Conservation (phyloP, 148 eudicot genomes). For the Simmondsia chinensis region DNA sequence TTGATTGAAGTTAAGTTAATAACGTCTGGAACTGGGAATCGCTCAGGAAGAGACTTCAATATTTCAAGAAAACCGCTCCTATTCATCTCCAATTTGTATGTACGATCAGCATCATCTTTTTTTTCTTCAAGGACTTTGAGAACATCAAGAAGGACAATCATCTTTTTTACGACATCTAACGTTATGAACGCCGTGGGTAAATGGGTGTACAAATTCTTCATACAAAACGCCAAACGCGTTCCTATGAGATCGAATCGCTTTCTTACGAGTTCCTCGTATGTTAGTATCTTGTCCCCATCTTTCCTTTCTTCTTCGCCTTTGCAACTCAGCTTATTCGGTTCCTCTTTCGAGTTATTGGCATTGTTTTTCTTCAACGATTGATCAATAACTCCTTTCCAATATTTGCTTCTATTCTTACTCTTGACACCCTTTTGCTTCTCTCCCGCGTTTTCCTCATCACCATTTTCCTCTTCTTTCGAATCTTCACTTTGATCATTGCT, state of each 20-base stretch:
- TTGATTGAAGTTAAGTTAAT: neutral
- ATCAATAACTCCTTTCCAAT: neutral
- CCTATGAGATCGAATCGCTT: slow-evolving; percentile 13
- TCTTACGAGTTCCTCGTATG: slow-evolving; percentile 16
- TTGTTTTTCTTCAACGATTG: neutral
- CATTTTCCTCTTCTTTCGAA: neutral
- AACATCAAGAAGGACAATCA: slow-evolving; percentile 20
- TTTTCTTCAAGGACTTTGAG: slow-evolving; percentile 14
- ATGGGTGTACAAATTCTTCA: slow-evolving; percentile 36
- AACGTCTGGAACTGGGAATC: neutral
- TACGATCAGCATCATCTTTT: neutral
- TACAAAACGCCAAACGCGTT: slow-evolving; percentile 11
- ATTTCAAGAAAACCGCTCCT: slow-evolving; percentile 7
- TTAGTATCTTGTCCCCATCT: neutral
- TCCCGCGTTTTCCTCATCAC: neutral
- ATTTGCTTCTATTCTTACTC: neutral
- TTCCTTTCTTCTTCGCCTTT: neutral
- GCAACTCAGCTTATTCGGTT: neutral
- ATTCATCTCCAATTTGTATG: slow-evolving; percentile 1
- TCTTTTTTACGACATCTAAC: slow-evolving; percentile 13
- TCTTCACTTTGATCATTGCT: neutral
- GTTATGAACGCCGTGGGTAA: slow-evolving; percentile 39
- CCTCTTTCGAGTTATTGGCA: neutral
- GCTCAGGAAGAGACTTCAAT: slow-evolving; percentile 14
- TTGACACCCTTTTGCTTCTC: neutral